Conservation (phyloP, 768 basidiomycete species). For the Naganishia vaughanmartiniae region DNA sequence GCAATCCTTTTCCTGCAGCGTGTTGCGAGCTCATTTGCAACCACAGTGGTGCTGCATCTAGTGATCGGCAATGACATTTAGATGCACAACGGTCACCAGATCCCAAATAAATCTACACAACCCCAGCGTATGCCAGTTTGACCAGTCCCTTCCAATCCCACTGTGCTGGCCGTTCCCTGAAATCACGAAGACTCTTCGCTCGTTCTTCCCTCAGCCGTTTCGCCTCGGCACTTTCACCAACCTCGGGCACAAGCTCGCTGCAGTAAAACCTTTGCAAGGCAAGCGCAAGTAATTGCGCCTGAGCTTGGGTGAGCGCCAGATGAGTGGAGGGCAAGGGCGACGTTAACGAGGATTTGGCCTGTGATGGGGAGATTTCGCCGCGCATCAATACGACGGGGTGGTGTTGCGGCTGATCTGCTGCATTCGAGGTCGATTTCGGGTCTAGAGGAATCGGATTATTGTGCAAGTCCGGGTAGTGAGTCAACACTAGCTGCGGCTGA, state of each 20-base stretch:
- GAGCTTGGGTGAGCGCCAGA: slow-evolving; percentile 64
- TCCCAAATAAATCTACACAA: slow-evolving; percentile 36
- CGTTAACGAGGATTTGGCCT: slow-evolving; percentile 48
- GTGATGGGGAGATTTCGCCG: slow-evolving; percentile 81
- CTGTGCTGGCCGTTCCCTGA: slow-evolving; percentile 72
- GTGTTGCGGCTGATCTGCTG: slow-evolving; percentile 57
- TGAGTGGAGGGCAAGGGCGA: slow-evolving; percentile 3
- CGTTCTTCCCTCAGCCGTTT: slow-evolving; percentile 54
- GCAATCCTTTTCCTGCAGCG: not conserved
- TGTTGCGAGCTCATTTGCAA: not conserved
- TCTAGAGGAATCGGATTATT: slow-evolving; percentile 36
- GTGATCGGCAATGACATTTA: not conserved
- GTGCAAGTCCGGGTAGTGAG: slow-evolving; percentile 85
- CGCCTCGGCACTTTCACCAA: slow-evolving; percentile 36
- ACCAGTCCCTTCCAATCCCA: slow-evolving; percentile 82
- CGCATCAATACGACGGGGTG: slow-evolving; percentile 72
- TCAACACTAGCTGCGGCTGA: slow-evolving; percentile 84
- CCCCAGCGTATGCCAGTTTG: slow-evolving; percentile 54
- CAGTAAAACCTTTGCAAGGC: slow-evolving; percentile 79
- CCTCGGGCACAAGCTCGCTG: slow-evolving; percentile 30
- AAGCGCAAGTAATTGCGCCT: slow-evolving; percentile 78
- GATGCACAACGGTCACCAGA: not conserved
- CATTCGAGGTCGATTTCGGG: not conserved
- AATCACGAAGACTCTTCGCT: slow-evolving; percentile 60
- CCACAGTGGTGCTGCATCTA: not conserved